Conservation (phyloP, 208 protist species). For the Acanthamoeba healyi region DNA sequence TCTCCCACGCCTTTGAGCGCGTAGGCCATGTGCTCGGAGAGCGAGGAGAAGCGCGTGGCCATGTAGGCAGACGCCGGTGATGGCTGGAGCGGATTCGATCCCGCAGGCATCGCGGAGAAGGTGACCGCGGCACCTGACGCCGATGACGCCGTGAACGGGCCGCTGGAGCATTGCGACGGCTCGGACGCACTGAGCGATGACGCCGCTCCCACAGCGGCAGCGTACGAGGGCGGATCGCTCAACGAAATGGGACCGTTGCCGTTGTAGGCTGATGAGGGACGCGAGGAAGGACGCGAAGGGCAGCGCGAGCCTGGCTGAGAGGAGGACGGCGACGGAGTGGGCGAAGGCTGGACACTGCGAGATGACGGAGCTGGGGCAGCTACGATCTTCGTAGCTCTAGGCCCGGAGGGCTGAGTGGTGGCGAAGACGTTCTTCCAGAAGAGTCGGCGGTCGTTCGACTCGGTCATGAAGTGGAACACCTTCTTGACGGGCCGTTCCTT, state of each 20-base stretch:
- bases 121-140: neutral
- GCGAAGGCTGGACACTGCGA: neutral
- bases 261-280: neutral
- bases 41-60: slow-evolving; percentile 51
- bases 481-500: slow-evolving; percentile 30
- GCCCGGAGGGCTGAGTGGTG: no score
- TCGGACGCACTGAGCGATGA: neutral
- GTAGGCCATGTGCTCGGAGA: slow-evolving; percentile 51
- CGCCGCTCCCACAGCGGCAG: neutral
- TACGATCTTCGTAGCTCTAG: no score
- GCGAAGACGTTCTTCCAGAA: slow-evolving; percentile 64
- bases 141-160: neutral
- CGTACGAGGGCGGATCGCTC: neutral
- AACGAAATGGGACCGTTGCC: neutral
- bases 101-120: neutral
- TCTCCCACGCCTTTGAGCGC: slow-evolving; percentile 38
- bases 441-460: slow-evolving; percentile 49
- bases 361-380: no score
- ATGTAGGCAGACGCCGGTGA: slow-evolving; percentile 34
- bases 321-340: neutral
- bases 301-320: neutral
- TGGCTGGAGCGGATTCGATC: slow-evolving; percentile 32
- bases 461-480: slow-evolving; percentile 60
- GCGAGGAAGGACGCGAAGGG: neutral
- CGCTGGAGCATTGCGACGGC: neutral